These are phyloP conservation scores for Blastocystis sp. DNA, from an alignment of 352 stramenopile genomes.

Conservation along the genomic window DNA sequence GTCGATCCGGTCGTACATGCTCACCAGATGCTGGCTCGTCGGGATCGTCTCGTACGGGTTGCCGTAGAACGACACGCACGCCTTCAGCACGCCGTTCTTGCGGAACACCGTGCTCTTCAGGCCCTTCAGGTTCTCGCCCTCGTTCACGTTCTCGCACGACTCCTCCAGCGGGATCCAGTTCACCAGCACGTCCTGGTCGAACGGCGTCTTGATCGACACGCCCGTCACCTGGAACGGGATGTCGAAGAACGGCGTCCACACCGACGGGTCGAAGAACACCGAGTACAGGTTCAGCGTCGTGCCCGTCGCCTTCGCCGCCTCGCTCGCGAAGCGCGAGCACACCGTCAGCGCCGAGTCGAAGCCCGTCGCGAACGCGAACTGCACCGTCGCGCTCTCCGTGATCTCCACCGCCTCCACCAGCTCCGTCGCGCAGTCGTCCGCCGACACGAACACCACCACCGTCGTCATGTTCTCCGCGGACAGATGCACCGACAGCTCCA, in stretches of 20 bases:
- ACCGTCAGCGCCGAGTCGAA: background rate
- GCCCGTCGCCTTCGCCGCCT: background rate
- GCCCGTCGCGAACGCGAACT: conserved; percentile 6
- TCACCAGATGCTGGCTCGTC: background rate
- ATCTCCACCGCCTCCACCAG: background rate
- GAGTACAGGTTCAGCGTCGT: conserved; percentile 47
- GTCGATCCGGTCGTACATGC: conserved; percentile 36
- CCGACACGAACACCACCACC: conserved; percentile 32
- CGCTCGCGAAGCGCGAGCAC: conserved; percentile 27
- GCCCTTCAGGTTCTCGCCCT: conserved; percentile 11
- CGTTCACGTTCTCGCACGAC: conserved; percentile 14
- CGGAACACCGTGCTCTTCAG: conserved; percentile 2
- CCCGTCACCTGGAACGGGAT: conserved; percentile 4
- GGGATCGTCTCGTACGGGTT: conserved; percentile 9
- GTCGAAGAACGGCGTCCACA: conserved; percentile 60
- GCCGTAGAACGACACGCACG: conserved; percentile 3
- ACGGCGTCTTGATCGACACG: conserved; percentile 40
- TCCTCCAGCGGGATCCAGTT: conserved; percentile 22
- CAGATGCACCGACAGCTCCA: conserved; percentile 15
- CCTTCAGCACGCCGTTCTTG: conserved; percentile 27
- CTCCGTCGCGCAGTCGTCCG: background rate
- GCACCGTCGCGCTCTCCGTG: background rate
- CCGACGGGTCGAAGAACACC: conserved; percentile 41
- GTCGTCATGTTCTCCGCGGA: background rate
- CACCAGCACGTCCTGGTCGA: background rate